phyloP scores from a whole-genome alignment of 495 filamentous ascomycete species.

The Lophium mytilinum region DNA sequence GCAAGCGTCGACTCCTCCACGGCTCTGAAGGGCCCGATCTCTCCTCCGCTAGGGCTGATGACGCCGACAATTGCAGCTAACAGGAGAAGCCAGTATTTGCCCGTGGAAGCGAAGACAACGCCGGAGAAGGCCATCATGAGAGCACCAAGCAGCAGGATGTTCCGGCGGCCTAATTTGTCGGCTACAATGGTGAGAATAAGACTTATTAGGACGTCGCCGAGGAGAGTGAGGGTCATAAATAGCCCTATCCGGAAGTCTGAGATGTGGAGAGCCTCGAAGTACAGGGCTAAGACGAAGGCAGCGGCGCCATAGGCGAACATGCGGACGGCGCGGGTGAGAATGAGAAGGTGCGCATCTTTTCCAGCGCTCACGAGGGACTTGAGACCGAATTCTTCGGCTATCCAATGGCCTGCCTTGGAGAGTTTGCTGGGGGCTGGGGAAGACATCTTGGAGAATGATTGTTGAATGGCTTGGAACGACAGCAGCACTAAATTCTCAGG shows the following conservation, averaged over 20 bases:
- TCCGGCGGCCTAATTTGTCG: constrained; percentile 62
- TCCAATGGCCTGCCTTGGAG: constrained; percentile 1
- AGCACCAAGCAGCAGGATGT: constrained; percentile 61
- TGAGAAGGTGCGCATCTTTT: constrained; percentile 44
- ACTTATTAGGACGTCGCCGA: constrained; percentile 73
- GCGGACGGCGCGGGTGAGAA: constrained; percentile 65
- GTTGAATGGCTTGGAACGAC: too few relatives aligned
- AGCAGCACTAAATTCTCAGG: too few relatives aligned
- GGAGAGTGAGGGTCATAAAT: constrained; percentile 80
- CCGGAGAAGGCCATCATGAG: constrained; percentile 61
- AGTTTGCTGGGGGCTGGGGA: not conserved
- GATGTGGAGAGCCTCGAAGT: constrained; percentile 56
- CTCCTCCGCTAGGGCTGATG: constrained; percentile 59
- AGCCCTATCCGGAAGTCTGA: constrained; percentile 68
- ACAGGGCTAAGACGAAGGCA: constrained; percentile 65
- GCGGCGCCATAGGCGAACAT: constrained; percentile 73
- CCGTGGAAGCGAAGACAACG: constrained; percentile 55
- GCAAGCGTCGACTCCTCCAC: constrained; percentile 79
- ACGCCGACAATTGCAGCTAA: constrained; percentile 70
- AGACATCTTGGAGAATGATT: not conserved
- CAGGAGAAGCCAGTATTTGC: constrained; percentile 69
- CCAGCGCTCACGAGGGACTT: constrained; percentile 9
- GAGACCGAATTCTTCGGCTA: constrained; percentile 18
- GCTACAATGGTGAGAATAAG: constrained; percentile 68
- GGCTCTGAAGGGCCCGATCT: constrained; percentile 58